Evolutionary conservation across 31 red algal genomes (phyloP), one percentile per base, ranked within the genome.

Genomic region (Asparagopsis taxiformis): DNA sequence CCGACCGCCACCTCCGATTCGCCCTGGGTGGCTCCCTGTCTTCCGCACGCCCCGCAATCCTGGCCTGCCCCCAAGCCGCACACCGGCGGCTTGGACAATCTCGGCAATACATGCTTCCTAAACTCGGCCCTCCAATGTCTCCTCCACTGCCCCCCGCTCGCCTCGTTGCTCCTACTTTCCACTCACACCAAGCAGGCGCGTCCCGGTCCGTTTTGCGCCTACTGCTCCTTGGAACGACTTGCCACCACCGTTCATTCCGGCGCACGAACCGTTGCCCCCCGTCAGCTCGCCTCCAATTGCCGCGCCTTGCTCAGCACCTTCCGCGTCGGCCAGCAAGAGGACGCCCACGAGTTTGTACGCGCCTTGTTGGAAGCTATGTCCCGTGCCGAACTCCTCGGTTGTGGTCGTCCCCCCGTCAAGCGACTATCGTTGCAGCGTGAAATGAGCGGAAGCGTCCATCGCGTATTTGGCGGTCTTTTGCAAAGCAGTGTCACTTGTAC

Each of bases 321-420:
- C 55, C 58, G 82, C 1, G 59, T 54, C 51, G 91, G 85, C 19
- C 71, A 63, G n/a, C 95, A 98, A 63, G 95, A 93, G 63, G 95
- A 98, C 51, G 95, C 95, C 52, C 95, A 98, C 74, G 95, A 98
- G 68, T 98, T 80, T 67, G 34, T 98, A 15, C 85, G 85, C 50
- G 83, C 66, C 16, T 51, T 98, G 16, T 38, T 98, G 35, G 91
- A 98, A 41, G 70, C 64, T 22, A 68, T 91, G 55, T 61, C 72
- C 29, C 32, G 63, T 30, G 34, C 50, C 15, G 70, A 83, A 34
- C 55, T 69, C 37, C 54, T 87, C 11, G 82, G 71, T 52, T 88
- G 80, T 39, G 62, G 33, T 1, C 24, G 33, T 9, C 46, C 67
- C 15, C 37, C 44, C 23, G 50, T 33, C 21, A 44, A 52, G 21